Evolutionary conservation across 805 yeast species (phyloP), one percentile per base, ranked within the genome.

Genomic region (Cyberlindnera veronae): DNA sequence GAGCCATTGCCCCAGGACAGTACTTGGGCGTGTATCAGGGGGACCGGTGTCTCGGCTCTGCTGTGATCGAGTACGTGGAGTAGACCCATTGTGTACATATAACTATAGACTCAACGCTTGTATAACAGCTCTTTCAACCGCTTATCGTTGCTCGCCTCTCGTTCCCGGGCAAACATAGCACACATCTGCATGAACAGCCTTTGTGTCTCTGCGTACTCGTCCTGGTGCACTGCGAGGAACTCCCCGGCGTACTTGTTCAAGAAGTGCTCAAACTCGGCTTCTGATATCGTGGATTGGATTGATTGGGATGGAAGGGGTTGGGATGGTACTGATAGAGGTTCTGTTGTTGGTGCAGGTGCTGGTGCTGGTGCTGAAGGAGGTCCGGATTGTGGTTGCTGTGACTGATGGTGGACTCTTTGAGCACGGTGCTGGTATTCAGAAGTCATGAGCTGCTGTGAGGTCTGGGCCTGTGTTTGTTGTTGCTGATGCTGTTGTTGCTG

Each of bases 1-100:
- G 88, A 35, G 96, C 95, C 0, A 76, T 93, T 55, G 90, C 96
- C 0, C 86, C 90, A 0, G 99, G 98, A 0, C 99, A 91, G 59
- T 81, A 76, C 49, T 63, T 88, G 14, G 95, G 85, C 1, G 57
- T 91, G 6, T 93, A 90, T 59, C 63, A 73, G 29, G 76, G 72
- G 2, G 81, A 79, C 34, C 63, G 76, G 39, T 81, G 91, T 0
- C 53, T 90, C 10, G 97, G 96, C 0, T 68, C 77, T 15, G 84
- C 84, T 1, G 49, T 58, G 20, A 74, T 71, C 8, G 41, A 44
- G 6, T 50, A 33, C 13, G 53, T 36, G 1, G 57, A 53, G 15
- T 48, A 27, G 34, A n/a, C n/a, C n/a, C n/a, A n/a, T n/a, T 3
- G 5, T 16, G 15, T 20, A 9, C 9, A 3, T 32, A 31, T 14